A percentile compares a stretch with the other conserved stretches of the same genome.
Conservation (phyloP, 345 rosid species). For the Adansonia digitata region DNA sequence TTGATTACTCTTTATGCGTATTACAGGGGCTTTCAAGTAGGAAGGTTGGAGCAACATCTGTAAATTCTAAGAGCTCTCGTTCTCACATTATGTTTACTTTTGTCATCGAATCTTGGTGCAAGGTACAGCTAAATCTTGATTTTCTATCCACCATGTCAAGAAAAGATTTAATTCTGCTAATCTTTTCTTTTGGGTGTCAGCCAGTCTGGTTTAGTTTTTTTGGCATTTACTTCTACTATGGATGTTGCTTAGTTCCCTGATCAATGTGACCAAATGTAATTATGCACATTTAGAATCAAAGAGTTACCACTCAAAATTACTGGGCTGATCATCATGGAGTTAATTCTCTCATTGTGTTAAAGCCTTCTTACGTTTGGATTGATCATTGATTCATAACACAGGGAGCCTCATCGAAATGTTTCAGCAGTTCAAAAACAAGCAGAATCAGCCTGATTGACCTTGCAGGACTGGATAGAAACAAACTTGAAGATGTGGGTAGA, state of each 20-base stretch:
- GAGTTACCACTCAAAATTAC: background rate
- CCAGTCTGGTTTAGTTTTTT: background rate
- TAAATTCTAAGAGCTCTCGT: conserved; percentile 92
- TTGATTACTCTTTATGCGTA: background rate
- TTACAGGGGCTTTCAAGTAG: conserved; percentile 85
- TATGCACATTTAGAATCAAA: background rate
- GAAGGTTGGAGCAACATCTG: conserved; percentile 93
- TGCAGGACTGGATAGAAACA: conserved; percentile 76
- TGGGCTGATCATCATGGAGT: background rate
- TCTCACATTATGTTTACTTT: conserved; percentile 81
- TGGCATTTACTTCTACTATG: background rate
- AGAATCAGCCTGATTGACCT: conserved; percentile 86
- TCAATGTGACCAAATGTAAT: background rate
- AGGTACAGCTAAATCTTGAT: conserved; percentile 39
- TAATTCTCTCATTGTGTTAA: too few relatives aligned
- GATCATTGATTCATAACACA: conserved; percentile 23
- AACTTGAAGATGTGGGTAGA: conserved; percentile 56
- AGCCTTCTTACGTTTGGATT: background rate
- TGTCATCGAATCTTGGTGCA: conserved; percentile 72
- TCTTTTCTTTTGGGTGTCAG: background rate
- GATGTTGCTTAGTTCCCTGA: background rate
- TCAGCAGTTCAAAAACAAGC: conserved; percentile 87
- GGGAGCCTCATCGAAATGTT: conserved; percentile 74
- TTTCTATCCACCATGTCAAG: background rate
- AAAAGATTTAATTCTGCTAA: background rate